Conservation (phyloP, 164 flowering plant genomes). For the Nelumbo lutea region DNA sequence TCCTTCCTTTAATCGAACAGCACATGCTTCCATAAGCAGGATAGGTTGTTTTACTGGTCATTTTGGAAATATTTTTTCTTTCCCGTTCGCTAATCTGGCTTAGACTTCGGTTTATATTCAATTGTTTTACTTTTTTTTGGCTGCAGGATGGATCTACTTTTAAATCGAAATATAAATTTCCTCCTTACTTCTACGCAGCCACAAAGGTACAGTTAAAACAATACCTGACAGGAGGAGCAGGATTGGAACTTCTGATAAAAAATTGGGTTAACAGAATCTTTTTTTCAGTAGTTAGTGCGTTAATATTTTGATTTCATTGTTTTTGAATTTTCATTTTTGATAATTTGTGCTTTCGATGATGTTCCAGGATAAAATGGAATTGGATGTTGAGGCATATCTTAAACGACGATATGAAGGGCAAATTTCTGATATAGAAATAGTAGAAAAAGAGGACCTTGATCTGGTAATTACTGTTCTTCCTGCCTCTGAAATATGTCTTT, state of each 20-base stretch:
- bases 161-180: slow-evolving; percentile 68
- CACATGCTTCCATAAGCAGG: no score
- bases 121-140: neutral
- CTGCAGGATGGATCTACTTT: slow-evolving; percentile 65
- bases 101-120: neutral
- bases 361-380: slow-evolving; percentile 66
- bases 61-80: neutral
- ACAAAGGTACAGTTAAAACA: slow-evolving; percentile 33
- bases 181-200: slow-evolving; percentile 67
- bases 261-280: no score
- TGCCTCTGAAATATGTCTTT: neutral
- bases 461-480: slow-evolving; percentile 35
- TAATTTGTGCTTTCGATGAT: neutral
- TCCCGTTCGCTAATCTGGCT: neutral
- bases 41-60: neutral
- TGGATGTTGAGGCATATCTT: slow-evolving; percentile 82
- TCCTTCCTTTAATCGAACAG: no score
- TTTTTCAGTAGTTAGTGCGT: no score
- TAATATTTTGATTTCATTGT: neutral
- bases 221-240: neutral
- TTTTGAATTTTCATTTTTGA: neutral
- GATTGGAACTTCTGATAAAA: neutral
- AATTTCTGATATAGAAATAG: slow-evolving; percentile 61
- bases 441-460: slow-evolving; percentile 86
- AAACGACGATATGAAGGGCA: slow-evolving; percentile 77